Conservation (phyloP, 768 basidiomycete genomes). For the Pholiota molesta region DNA sequence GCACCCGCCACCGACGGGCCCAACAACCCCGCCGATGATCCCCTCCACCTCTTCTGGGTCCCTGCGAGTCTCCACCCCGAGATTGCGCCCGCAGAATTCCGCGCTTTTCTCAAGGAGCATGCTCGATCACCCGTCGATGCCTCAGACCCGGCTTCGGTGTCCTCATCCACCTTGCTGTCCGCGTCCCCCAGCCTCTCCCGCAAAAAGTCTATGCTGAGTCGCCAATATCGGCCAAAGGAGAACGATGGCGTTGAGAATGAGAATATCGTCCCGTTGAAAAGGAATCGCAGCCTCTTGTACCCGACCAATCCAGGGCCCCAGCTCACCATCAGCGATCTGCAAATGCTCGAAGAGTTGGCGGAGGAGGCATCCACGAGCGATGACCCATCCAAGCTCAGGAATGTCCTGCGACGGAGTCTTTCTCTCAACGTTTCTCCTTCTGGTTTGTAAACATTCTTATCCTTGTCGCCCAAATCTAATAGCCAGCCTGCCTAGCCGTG, state of each 20-base stretch:
- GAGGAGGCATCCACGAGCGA: slow-evolving; percentile 86
- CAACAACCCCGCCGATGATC: slow-evolving; percentile 64
- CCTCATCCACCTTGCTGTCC: slow-evolving; percentile 44
- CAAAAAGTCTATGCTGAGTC: slow-evolving; percentile 91
- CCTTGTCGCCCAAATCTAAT: neutral
- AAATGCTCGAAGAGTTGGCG: slow-evolving; percentile 89
- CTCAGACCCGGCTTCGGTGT: slow-evolving; percentile 37
- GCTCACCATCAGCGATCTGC: slow-evolving; percentile 92
- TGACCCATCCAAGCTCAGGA: slow-evolving; percentile 81
- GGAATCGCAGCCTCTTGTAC: slow-evolving; percentile 71
- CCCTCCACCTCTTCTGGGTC: slow-evolving; percentile 96
- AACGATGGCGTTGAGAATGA: slow-evolving; percentile 77
- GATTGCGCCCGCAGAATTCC: slow-evolving; percentile 95
- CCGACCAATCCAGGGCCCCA: slow-evolving; percentile 71
- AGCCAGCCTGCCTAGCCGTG: slow-evolving; percentile 46
- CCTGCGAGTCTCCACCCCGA: slow-evolving; percentile 96
- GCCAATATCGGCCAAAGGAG: slow-evolving; percentile 86
- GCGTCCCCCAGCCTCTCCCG: slow-evolving; percentile 63
- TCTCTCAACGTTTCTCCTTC: slow-evolving; percentile 86
- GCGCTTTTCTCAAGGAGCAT: slow-evolving; percentile 94
- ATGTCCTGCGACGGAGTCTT: slow-evolving; percentile 80
- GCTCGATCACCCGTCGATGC: slow-evolving; percentile 60
- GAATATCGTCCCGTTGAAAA: slow-evolving; percentile 64
- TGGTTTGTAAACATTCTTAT: slow-evolving; percentile 54
- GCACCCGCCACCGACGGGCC: slow-evolving; percentile 31